Evolutionary conservation across 306 rosid genomes (phyloP), one percentile per base, ranked within the genome.

Genomic region (Dalbergia oliveri): DNA sequence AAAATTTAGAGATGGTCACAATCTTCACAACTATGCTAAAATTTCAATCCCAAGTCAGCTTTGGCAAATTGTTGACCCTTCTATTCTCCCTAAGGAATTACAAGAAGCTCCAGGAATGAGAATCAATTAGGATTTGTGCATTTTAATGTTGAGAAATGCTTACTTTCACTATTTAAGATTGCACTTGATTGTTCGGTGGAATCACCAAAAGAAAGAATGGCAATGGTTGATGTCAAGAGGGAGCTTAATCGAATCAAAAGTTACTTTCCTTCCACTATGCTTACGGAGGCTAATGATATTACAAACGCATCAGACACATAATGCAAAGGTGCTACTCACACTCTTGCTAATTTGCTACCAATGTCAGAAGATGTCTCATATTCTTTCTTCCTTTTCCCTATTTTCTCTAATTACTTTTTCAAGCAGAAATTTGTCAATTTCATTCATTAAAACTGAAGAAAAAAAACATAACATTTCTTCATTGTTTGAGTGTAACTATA

Each of bases 121-220:
- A 50, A 12, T 5, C 31, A 26, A 2, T 8, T 21, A 10, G 16
- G 3, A 35, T 31, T 59, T 8, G 16, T 33, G 44, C 58, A 37
- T 70, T 53, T 44, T 19, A 37, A 7, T 23, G 6, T 66, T 19
- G 70, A 74, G 13, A 60, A 65, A 5, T 73, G 82, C 11, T 74
- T 84, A 21, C 2, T 56, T 47, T 78, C 82, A 18, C 63, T 84
- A 1, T 84, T 80, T 31, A 56, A 19, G 26, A 77, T 79, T 51
- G 83, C 66, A 72, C 83, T 83, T 64, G 78, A 57, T 54, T 67
- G 85, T 11, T 80, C 85, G 5, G 5, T 26, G 16, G 81, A 80
- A 34, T 83, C 76, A 23, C 85, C 76, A 0, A 77, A 72, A 21
- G 84, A 68, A 68, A 78, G 87, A 78, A 73, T 77, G 79, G 11